phyloP scores from a whole-genome alignment of 306 rosid genomes.

The Elaeagnus macrophylla region DNA sequence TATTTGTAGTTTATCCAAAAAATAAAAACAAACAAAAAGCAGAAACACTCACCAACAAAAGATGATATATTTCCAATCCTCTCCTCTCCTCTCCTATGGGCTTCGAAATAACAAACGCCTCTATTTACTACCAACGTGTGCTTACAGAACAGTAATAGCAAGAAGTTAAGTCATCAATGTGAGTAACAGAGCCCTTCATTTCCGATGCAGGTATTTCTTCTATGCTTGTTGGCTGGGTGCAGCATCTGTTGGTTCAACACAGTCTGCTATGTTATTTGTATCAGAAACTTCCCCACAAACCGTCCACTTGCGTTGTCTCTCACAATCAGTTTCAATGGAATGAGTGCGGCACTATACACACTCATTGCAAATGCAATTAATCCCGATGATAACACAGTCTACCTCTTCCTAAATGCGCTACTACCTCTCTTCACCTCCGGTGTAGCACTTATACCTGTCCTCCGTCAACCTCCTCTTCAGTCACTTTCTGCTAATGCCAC shows the following conservation, averaged over 20 bases:
- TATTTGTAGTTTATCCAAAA: no score
- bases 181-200: no score
- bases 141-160: no score
- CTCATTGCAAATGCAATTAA: conserved; percentile 56
- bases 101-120: no score
- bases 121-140: no score
- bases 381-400: conserved; percentile 33
- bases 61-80: no score
- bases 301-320: conserved; percentile 64
- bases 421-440: conserved; percentile 49
- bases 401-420: conserved; percentile 58
- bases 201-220: conserved; percentile 67
- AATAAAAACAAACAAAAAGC: no score
- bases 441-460: conserved; percentile 42
- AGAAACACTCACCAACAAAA: no score
- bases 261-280: conserved; percentile 63
- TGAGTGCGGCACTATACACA: conserved; percentile 68
- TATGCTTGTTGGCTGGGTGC: conserved; percentile 71
- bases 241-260: conserved; percentile 93
- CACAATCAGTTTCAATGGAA: conserved; percentile 62
- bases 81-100: no score
- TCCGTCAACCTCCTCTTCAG: conserved; percentile 29
- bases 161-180: no score
- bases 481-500: conserved; percentile 12
- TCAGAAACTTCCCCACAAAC: conserved; percentile 41